phyloP scores from a whole-genome alignment of 2,329 filamentous ascomycete genomes.

The Alternaria brassicicola region DNA sequence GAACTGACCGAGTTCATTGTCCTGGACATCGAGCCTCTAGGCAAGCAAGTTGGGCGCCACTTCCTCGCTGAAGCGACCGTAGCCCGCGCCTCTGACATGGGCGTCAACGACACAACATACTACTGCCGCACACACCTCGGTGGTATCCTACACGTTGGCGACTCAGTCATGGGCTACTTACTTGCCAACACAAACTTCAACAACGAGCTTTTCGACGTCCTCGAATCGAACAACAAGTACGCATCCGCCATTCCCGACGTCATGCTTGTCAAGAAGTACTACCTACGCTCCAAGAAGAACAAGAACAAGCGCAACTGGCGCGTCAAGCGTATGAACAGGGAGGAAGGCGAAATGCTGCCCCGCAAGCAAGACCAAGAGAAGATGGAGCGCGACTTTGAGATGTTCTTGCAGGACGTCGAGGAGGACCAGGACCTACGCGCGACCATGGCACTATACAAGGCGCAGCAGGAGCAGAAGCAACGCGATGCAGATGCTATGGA shows the following conservation, averaged over 20 bases:
- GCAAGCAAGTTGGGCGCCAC: conserved; percentile 78
- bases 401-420: conserved; percentile 96
- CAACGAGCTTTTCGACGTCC: conserved; percentile 79
- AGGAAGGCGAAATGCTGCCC: conserved; percentile 85
- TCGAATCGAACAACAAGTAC: conserved; percentile 78
- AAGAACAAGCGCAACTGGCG: conserved; percentile 77
- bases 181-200: conserved; percentile 91
- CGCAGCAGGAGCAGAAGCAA: conserved; percentile 60
- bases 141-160: conserved; percentile 81
- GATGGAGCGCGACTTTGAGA: conserved; percentile 92
- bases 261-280: conserved; percentile 95
- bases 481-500: conserved; percentile 71
- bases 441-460: conserved; percentile 85
- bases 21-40: conserved; percentile 87
- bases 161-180: conserved; percentile 94
- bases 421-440: conserved; percentile 88
- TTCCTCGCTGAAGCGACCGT: conserved; percentile 86
- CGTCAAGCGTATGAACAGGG: conserved; percentile 89
- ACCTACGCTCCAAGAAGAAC: conserved; percentile 80
- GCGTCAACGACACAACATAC: conserved; percentile 84
- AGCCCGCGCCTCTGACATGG: conserved; percentile 83
- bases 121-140: conserved; percentile 91
- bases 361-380: conserved; percentile 87
- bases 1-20: conserved; percentile 92
- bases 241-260: conserved; percentile 85